Conservation (phyloP, 768 basidiomycete genomes). For the Naematelia encephala region DNA sequence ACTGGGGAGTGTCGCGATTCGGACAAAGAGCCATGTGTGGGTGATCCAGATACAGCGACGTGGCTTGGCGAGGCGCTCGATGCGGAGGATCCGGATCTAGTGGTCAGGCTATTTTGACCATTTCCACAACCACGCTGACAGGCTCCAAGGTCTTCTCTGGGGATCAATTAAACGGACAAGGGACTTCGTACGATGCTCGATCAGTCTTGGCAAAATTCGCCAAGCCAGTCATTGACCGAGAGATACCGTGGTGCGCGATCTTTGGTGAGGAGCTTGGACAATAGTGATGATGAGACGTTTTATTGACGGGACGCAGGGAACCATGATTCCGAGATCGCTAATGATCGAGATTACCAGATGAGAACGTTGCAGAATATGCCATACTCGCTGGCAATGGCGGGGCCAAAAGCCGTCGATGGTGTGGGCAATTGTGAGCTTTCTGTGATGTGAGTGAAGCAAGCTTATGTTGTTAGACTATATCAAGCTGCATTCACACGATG, state of each 20-base stretch:
- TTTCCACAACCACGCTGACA: constrained; percentile 1
- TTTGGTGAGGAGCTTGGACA: constrained; percentile 56
- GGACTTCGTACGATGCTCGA: constrained; percentile 81
- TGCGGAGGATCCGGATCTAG: constrained; percentile 78
- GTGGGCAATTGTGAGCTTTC: constrained; percentile 67
- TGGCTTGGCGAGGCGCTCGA: constrained; percentile 71
- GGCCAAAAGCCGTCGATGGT: constrained; percentile 80
- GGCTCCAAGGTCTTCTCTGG: constrained; percentile 68
- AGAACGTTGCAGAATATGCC: constrained; percentile 69
- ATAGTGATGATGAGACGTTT: background rate
- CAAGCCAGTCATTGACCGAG: constrained; percentile 65
- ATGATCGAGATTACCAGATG: constrained; percentile 63
- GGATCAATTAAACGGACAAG: constrained; percentile 83
- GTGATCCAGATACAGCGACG: constrained; percentile 74
- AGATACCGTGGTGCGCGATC: constrained; percentile 84
- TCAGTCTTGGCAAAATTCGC: constrained; percentile 88
- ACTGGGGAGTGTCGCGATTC: constrained; percentile 75
- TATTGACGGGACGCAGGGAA: constrained; percentile 56
- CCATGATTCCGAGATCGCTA: constrained; percentile 61
- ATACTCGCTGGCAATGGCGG: constrained; percentile 74
- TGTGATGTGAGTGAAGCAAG: background rate
- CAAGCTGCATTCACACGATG: constrained; percentile 76
- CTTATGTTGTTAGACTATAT: constrained; percentile 57
- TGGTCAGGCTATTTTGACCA: constrained; percentile 52
- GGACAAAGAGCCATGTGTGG: constrained; percentile 56